phyloP scores from a whole-genome alignment of 129 eudicot genomes.

The Lonicera japonica region DNA sequence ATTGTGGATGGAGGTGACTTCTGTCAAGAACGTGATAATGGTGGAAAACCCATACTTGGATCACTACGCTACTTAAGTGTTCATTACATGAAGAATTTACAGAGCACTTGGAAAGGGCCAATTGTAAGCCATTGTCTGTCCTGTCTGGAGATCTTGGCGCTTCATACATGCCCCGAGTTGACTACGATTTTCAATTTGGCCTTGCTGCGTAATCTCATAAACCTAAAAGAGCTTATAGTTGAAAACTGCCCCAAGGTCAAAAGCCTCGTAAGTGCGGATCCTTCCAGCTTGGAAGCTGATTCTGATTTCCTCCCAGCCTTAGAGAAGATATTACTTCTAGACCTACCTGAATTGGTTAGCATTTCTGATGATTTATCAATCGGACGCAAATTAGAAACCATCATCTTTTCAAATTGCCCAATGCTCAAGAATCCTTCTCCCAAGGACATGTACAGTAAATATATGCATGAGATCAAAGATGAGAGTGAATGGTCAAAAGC shows the following conservation, averaged over 20 bases:
- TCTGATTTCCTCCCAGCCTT: conserved; percentile 18
- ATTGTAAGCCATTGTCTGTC: conserved; percentile 13
- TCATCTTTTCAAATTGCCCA: conserved; percentile 31
- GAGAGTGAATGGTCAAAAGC: conserved; percentile 31
- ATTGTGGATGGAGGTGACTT: conserved; percentile 22
- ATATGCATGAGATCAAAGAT: conserved; percentile 20
- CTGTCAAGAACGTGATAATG: neutral
- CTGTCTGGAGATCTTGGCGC: conserved; percentile 19
- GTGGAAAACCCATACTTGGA: conserved; percentile 1
- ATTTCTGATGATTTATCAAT: conserved; percentile 17
- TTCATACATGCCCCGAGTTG: conserved; percentile 35
- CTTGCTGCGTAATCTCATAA: neutral
- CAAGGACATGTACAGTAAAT: neutral
- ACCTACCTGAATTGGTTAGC: conserved; percentile 28
- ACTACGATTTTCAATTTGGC: neutral
- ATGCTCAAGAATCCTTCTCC: conserved; percentile 17
- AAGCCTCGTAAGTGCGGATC: conserved; percentile 3
- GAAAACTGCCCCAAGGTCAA: conserved; percentile 27
- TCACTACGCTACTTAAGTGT: conserved; percentile 26
- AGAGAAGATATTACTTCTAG: conserved; percentile 24
- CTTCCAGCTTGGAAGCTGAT: neutral
- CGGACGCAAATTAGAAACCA: conserved; percentile 12
- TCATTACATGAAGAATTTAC: conserved; percentile 31
- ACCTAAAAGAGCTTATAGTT: conserved; percentile 17
- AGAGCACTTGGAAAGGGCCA: conserved; percentile 31